Conservation (phyloP, 805 yeast genomes). For the Nakazawaea populi region DNA sequence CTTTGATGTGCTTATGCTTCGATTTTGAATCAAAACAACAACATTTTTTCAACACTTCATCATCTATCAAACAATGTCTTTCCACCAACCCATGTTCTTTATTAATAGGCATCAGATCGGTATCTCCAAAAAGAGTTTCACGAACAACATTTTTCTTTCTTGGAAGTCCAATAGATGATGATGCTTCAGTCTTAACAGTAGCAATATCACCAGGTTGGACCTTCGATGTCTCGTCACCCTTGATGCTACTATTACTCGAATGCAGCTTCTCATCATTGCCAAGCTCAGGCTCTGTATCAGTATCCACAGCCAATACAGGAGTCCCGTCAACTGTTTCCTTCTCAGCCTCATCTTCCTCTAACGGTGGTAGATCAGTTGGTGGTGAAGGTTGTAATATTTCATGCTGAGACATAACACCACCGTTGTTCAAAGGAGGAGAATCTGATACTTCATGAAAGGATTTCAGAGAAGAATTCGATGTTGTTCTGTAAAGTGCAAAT, state of each 20-base stretch:
- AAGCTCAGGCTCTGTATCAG: no score
- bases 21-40: constrained; percentile 7
- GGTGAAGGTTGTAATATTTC: background rate
- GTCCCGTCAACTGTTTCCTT: background rate
- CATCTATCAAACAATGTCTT: constrained; percentile 3
- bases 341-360: constrained; percentile 3
- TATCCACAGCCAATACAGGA: no score
- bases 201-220: background rate
- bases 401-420: background rate
- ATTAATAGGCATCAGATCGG: constrained; percentile 1
- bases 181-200: background rate
- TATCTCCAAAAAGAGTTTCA: constrained; percentile 4
- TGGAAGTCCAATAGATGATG: background rate
- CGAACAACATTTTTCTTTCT: background rate
- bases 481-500: background rate
- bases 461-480: background rate
- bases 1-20: constrained; percentile 5
- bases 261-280: no score
- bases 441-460: background rate
- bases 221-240: background rate
- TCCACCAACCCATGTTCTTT: constrained; percentile 8
- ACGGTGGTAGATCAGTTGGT: constrained; percentile 5
- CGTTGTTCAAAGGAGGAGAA: background rate
- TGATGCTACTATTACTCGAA: no score
- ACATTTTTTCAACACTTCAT: constrained; percentile 6